Evolutionary conservation across 73 alveolate genomes (phyloP), one percentile per base, ranked within the genome.

Genomic region (Stentor coeruleus): DNA sequence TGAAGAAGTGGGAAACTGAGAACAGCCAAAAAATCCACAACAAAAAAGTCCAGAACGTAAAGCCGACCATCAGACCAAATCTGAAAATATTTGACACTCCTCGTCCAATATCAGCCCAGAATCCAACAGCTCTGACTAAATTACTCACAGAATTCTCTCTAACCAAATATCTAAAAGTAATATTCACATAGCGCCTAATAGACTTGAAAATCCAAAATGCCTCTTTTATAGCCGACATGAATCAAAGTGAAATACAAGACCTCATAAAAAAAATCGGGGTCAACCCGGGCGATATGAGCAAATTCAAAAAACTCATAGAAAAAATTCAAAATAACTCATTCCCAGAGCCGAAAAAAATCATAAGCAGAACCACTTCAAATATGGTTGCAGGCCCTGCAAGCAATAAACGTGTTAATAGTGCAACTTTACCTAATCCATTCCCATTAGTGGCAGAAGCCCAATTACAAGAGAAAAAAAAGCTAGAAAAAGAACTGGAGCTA

Each of bases 1-100:
- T 85, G 91, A 39, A 82, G 39, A 76, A 80, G 85, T 85, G 91
- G 91, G 91, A 85, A 39, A 59, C 55, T 37, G 6, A 55, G 49
- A 31, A 59, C 28, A 58, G 58, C n/a, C 31, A 81, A 2, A 85
- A 85, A 85, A 59, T 66, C 59, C 87, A 85, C 58, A 38, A 85
- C 35, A 55, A 85, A 60, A 4, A 81, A 40, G 57, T 85, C 3
- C 26, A 59, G n/a, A 14, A 37, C 39, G 91, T 89, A 3, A 85
- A 60, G 14, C 20, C 58, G 37, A 60, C 37, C 11, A 60, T 28
- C 37, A 11, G 37, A 11, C 11, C 6, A n/a, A 35, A 26, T 60
- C 80, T 60, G 28, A 35, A 35, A 26, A 6, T 11, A 14, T 15
- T 38, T 6, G 14, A 11, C 11, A 14, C 80, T 11, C 80, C 80